Conservation (phyloP, 2,329 filamentous ascomycete genomes). For the Colletotrichum camelliae region DNA sequence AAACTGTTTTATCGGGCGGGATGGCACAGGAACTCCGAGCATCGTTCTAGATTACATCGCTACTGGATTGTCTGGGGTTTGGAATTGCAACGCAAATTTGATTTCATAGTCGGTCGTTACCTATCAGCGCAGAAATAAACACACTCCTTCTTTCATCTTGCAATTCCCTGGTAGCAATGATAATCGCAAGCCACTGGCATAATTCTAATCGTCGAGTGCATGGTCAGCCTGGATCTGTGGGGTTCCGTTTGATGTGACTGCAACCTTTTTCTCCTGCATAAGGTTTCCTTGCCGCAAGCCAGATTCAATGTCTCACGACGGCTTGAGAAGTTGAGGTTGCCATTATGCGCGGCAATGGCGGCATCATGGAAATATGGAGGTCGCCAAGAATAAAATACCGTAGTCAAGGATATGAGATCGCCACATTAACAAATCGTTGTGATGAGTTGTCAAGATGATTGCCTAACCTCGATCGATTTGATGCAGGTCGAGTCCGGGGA, state of each 20-base stretch:
- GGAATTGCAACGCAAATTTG: background rate
- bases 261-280: background rate
- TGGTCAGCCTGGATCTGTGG: accelerated
- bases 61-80: accelerated
- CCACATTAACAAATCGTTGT: accelerated
- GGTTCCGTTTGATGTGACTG: background rate
- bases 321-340: background rate
- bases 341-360: background rate
- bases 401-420: background rate
- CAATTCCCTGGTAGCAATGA: accelerated
- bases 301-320: background rate
- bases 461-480: background rate
- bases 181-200: background rate
- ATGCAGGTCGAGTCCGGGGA: background rate
- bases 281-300: background rate
- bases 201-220: background rate
- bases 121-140: background rate
- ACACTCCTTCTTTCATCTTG: background rate
- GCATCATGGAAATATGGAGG: background rate
- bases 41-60: background rate
- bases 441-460: background rate
- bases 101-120: background rate
- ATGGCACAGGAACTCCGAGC: background rate
- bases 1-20: background rate
- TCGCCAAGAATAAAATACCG: accelerated